These are phyloP conservation scores for Monilinia fructicola DNA, from an alignment of 2,329 filamentous ascomycete genomes.

Conservation along the genomic window DNA sequence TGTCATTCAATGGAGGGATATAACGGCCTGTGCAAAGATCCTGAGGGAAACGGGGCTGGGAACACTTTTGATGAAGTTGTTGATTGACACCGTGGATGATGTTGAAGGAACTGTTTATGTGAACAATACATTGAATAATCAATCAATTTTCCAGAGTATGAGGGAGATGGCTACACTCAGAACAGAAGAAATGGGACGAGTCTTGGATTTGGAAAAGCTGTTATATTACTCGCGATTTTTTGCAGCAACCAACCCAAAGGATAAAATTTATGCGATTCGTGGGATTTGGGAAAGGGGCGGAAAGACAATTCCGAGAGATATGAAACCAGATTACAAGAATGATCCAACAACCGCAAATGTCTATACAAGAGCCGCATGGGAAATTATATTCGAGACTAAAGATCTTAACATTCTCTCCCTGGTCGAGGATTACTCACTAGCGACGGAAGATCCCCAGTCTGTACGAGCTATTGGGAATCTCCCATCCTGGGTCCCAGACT, in stretches of 20 bases:
- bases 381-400: slow-evolving; percentile 22
- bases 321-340: slow-evolving; percentile 14
- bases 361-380: slow-evolving; percentile 24
- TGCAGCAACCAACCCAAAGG: slow-evolving; percentile 23
- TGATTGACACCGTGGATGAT: slow-evolving; percentile 18
- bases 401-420: slow-evolving; percentile 29
- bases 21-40: slow-evolving; percentile 22
- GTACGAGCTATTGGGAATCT: slow-evolving; percentile 12
- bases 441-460: slow-evolving; percentile 4
- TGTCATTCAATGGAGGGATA: slow-evolving; percentile 20
- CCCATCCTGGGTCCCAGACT: slow-evolving; percentile 30
- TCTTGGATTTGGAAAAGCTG: slow-evolving; percentile 24
- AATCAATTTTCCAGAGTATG: slow-evolving; percentile 25
- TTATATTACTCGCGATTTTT: slow-evolving; percentile 26
- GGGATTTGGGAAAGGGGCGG: slow-evolving; percentile 25
- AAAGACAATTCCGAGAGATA: slow-evolving; percentile 16
- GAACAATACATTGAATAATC: slow-evolving; percentile 25
- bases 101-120: slow-evolving; percentile 15
- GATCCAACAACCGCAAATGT: slow-evolving; percentile 12
- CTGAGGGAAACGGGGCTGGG: slow-evolving; percentile 24
- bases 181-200: neutral
- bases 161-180: slow-evolving; percentile 4
- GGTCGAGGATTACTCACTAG: slow-evolving; percentile 24
- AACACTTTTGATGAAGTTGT: slow-evolving; percentile 17
- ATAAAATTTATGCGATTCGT: slow-evolving; percentile 25